phyloP scores from a whole-genome alignment of 345 rosid species.

The Eucalyptus caleyi region DNA sequence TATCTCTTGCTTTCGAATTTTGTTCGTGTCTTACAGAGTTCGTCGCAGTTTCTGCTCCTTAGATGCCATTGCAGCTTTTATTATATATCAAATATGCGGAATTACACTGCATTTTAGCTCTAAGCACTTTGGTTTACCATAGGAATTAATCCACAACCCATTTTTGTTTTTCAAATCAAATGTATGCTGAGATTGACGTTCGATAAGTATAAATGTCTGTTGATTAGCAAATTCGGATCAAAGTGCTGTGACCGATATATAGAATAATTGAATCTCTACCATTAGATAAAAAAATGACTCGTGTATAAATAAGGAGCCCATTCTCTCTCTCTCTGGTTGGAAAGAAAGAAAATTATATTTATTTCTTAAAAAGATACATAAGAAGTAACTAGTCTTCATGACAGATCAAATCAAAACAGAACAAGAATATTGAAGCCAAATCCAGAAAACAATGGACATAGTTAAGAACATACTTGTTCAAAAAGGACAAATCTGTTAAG shows the following conservation, averaged over 20 bases:
- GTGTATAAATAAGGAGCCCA: too few species aligned
- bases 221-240: background rate
- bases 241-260: background rate
- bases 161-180: background rate
- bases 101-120: background rate
- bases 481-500: rapidly evolving
- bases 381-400: rapidly evolving
- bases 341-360: too few species aligned
- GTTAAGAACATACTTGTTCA: background rate
- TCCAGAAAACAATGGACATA: too few species aligned
- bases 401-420: rapidly evolving
- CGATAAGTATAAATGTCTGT: background rate
- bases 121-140: background rate
- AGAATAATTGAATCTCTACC: background rate
- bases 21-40: background rate
- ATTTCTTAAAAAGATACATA: too few species aligned
- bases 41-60: background rate
- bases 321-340: rapidly evolving
- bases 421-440: too few species aligned
- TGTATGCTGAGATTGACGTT: background rate
- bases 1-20: background rate
- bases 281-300: too few species aligned
- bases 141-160: rapidly evolving
- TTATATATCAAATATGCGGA: background rate
- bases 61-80: background rate